phyloP scores from a whole-genome alignment of 1,284 basidiomycete genomes.

The Ceraceosorus bombacis region DNA sequence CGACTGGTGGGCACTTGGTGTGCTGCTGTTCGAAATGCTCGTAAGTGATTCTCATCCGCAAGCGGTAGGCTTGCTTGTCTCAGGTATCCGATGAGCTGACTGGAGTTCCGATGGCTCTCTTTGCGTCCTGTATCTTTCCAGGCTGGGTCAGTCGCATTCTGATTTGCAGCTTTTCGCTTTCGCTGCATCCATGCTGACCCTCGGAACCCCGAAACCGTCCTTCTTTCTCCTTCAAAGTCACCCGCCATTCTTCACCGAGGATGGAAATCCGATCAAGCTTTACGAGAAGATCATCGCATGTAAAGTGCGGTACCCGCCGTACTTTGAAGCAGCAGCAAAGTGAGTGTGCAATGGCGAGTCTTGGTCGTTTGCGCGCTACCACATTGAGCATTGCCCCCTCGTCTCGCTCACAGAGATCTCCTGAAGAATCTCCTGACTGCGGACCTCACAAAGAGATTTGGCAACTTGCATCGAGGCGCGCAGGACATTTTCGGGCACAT shows the following conservation, averaged over 20 bases:
- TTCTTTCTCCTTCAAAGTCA: slow-evolving; percentile 17
- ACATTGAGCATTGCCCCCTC: neutral
- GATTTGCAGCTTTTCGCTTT: too few species aligned
- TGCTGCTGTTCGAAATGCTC: slow-evolving; percentile 64
- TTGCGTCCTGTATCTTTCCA: too few species aligned
- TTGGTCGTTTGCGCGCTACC: neutral
- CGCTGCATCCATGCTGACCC: too few species aligned
- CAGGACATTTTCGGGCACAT: slow-evolving; percentile 88
- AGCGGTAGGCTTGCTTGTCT: neutral
- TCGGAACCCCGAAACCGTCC: neutral
- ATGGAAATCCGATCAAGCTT: slow-evolving; percentile 63
- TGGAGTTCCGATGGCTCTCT: too few species aligned
- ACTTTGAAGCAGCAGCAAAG: slow-evolving; percentile 71
- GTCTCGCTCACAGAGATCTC: slow-evolving; percentile 56
- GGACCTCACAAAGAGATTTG: slow-evolving; percentile 83
- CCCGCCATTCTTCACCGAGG: slow-evolving; percentile 51
- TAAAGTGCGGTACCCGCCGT: slow-evolving; percentile 77
- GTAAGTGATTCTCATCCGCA: slow-evolving; percentile 36
- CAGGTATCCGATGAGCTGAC: too few species aligned
- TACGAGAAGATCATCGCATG: slow-evolving; percentile 91
- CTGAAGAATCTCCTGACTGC: slow-evolving; percentile 82
- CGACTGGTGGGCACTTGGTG: slow-evolving; percentile 97
- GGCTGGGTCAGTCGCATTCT: too few species aligned
- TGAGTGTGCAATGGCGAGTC: neutral
- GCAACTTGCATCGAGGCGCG: slow-evolving; percentile 84